These are phyloP conservation scores for Brassica napus DNA, from an alignment of 345 rosid species.

Conservation along the genomic window DNA sequence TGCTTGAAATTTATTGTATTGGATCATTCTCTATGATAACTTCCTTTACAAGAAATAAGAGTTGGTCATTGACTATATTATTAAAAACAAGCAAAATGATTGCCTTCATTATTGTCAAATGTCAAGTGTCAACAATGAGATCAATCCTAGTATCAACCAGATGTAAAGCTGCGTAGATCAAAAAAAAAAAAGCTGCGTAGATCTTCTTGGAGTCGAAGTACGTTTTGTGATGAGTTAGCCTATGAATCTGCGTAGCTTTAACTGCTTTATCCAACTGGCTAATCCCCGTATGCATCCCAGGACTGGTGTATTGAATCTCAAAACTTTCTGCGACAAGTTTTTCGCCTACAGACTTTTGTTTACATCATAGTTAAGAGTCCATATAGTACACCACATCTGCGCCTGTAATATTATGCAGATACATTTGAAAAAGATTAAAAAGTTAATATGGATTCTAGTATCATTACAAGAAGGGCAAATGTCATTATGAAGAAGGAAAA, in stretches of 20 bases:
- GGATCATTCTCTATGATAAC: background rate
- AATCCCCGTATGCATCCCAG: background rate
- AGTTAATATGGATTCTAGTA: too few relatives aligned
- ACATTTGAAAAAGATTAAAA: too few relatives aligned
- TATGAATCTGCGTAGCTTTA: background rate
- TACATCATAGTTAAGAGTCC: constrained; percentile 3
- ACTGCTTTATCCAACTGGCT: constrained; percentile 3
- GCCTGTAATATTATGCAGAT: background rate
- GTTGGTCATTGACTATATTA: background rate
- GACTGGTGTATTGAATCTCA: background rate
- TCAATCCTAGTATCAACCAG: constrained; percentile 50
- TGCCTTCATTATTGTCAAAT: constrained; percentile 1
- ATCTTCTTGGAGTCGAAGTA: constrained; percentile 48
- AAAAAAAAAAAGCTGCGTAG: constrained; percentile 49
- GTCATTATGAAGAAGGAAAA: background rate
- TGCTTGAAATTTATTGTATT: background rate
- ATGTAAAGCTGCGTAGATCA: constrained; percentile 48
- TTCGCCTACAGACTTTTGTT: background rate
- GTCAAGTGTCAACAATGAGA: constrained; percentile 20
- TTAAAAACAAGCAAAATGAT: background rate
- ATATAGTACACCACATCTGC: background rate
- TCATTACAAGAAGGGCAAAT: background rate
- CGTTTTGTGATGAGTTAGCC: constrained; percentile 54
- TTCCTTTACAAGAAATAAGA: background rate
- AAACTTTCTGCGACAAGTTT: constrained; percentile 5